These are phyloP conservation scores for Croton laevigatus DNA, from an alignment of 441 rosid genomes.

Conservation along the genomic window DNA sequence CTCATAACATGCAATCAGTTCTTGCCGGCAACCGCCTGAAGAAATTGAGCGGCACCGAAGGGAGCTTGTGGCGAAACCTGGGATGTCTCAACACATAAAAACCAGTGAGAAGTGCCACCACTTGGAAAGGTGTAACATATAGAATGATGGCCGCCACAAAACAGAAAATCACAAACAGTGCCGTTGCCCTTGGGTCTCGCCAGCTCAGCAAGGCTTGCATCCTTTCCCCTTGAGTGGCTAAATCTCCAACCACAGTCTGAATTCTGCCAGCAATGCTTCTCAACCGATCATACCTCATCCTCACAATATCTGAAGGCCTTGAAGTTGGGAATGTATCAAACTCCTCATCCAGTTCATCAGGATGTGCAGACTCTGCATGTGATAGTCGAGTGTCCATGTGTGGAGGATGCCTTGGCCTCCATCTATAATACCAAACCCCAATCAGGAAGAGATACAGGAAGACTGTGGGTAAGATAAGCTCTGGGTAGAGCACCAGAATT, in stretches of 20 bases:
- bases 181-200: slow-evolving; percentile 95
- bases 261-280: slow-evolving; percentile 94
- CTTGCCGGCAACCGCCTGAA: slow-evolving; percentile 95
- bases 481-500: slow-evolving; percentile 87
- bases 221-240: slow-evolving; percentile 97
- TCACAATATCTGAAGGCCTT: slow-evolving; percentile 61
- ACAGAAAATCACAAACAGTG: slow-evolving; percentile 80
- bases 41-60: slow-evolving; percentile 94
- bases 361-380: slow-evolving; percentile 79
- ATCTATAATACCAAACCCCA: slow-evolving; percentile 89
- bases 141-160: slow-evolving; percentile 75
- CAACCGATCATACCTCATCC: slow-evolving; percentile 89
- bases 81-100: slow-evolving; percentile 89
- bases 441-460: slow-evolving; percentile 93
- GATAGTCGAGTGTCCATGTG: slow-evolving; percentile 97
- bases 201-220: slow-evolving; percentile 87
- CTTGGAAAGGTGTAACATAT: slow-evolving; percentile 88
- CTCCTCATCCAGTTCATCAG: slow-evolving; percentile 93
- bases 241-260: slow-evolving; percentile 91
- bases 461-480: slow-evolving; percentile 83
- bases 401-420: slow-evolving; percentile 97
- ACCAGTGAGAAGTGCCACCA: slow-evolving; percentile 68
- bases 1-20: slow-evolving; percentile 90
- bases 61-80: slow-evolving; percentile 84
- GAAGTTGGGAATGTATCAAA: slow-evolving; percentile 91